These are phyloP conservation scores for Aspergillus carlsbadensis DNA, from an alignment of 495 filamentous ascomycete genomes.

Conservation along the genomic window DNA sequence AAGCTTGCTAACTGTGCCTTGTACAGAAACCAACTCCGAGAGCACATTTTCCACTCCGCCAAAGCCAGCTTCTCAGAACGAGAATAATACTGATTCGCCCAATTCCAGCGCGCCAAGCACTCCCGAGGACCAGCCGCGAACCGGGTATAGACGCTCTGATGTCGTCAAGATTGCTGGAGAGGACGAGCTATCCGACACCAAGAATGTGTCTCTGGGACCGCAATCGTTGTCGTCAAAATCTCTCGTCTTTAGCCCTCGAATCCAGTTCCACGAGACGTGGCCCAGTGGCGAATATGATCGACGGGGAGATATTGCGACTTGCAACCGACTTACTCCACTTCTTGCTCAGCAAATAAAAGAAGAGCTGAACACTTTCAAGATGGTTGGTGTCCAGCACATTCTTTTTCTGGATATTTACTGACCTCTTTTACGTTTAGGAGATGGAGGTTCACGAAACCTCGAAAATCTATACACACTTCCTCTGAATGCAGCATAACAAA, in stretches of 20 bases:
- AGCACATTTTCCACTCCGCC: slow-evolving; percentile 66
- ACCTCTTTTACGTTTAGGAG: slow-evolving; percentile 57
- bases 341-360: slow-evolving; percentile 99
- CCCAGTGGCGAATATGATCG: slow-evolving; percentile 93
- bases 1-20: slow-evolving; percentile 16
- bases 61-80: slow-evolving; percentile 34
- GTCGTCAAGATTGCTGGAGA: slow-evolving; percentile 73
- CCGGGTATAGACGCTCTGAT: slow-evolving; percentile 59
- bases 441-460: slow-evolving; percentile 99
- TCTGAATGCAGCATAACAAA: slow-evolving; percentile 54
- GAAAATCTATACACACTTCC: slow-evolving; percentile 99
- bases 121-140: slow-evolving; percentile 65
- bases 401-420: slow-evolving; percentile 23
- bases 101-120: slow-evolving; percentile 81
- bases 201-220: slow-evolving; percentile 78
- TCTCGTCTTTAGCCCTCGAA: slow-evolving; percentile 89
- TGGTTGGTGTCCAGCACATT: slow-evolving; percentile 59
- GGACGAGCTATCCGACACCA: slow-evolving; percentile 73
- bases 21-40: slow-evolving; percentile 54
- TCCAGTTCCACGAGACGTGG: slow-evolving; percentile 96
- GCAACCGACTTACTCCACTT: slow-evolving; percentile 95
- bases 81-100: slow-evolving; percentile 70
- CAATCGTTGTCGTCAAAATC: slow-evolving; percentile 62
- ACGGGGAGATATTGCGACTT: slow-evolving; percentile 93
- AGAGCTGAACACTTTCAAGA: slow-evolving; percentile 98